Conservation (phyloP, 2,329 filamentous ascomycete species). For the Alternaria sp. region DNA sequence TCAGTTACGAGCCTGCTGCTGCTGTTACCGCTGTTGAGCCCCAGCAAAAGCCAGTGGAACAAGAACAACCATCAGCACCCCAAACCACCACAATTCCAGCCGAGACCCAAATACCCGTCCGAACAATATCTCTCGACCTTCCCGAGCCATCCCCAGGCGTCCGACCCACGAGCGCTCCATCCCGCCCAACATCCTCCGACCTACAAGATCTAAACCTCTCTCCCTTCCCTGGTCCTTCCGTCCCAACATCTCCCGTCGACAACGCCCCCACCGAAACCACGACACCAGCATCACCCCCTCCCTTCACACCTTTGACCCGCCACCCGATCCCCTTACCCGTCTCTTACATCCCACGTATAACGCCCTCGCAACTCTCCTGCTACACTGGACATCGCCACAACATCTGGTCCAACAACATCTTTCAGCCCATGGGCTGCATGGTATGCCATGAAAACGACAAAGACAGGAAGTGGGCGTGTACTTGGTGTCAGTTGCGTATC, state of each 20-base stretch:
- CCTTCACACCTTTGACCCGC: slow-evolving; percentile 36
- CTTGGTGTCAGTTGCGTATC: slow-evolving; percentile 50
- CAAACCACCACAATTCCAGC: slow-evolving; percentile 10
- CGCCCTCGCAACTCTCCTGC: slow-evolving; percentile 41
- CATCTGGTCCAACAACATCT: slow-evolving; percentile 42
- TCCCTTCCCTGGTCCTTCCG: slow-evolving; percentile 12
- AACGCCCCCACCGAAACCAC: background rate
- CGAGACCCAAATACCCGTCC: slow-evolving; percentile 10
- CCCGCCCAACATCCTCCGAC: slow-evolving; percentile 4
- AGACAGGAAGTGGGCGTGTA: slow-evolving; percentile 45
- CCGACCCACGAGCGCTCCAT: slow-evolving; percentile 7
- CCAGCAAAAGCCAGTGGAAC: slow-evolving; percentile 7
- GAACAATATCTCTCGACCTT: slow-evolving; percentile 21
- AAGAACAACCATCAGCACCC: slow-evolving; percentile 7
- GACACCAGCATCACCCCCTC: slow-evolving; percentile 5
- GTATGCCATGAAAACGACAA: slow-evolving; percentile 39
- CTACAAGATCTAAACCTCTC: slow-evolving; percentile 9
- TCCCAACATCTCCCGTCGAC: slow-evolving; percentile 13
- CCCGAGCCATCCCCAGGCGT: slow-evolving; percentile 9
- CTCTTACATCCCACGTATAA: slow-evolving; percentile 41
- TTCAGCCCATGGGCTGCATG: slow-evolving; percentile 50
- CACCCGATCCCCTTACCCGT: slow-evolving; percentile 22
- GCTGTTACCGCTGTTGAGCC: slow-evolving; percentile 4
- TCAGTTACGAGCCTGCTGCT: slow-evolving; percentile 35
- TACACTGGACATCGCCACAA: slow-evolving; percentile 41